Evolutionary conservation across 371 early-diverging fungal genomes (phyloP), one percentile per base, ranked within the genome.

Genomic region (Blakeslea trispora): DNA sequence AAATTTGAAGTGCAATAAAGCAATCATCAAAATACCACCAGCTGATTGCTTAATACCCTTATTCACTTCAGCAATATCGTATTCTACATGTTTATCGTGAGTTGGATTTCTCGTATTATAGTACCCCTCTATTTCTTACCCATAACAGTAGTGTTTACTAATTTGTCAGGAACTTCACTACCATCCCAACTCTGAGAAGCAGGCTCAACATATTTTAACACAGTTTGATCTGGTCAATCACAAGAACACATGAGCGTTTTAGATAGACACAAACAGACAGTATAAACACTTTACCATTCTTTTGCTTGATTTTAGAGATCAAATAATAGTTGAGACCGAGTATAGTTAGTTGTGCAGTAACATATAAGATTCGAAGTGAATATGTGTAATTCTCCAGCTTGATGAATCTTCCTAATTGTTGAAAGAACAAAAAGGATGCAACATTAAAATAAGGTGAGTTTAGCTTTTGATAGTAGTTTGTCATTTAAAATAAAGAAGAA

Each of bases 1-100:
- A 64, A 85, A 92, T 66, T 92, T 84, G 70, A 88, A 84, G 74
- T 94, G 90, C 69, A 94, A 77, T 48, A 89, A 82, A 8, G 72
- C 69, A 61, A 94, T 79, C 46, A 94, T 72, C n/a, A 69, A 81
- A 41, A 88, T 65, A 44, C 88, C 81, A 23, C 87, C 81, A 35
- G 83, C 52, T 3, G 84, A 72, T 57, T 87, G 86, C 61, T 86
- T 90, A 51, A 89, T 63, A 23, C 73, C 67, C 66, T 89, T 87
- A 48, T 81, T 72, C 50, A 91, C 70, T 67, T 94, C 90, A 21
- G 68, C 78, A 31, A 87, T 68, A 71, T 96, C 96, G 70, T 94
- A 91, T 15, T 90, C 91, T 67, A n/a, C 2, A 34, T 44, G 15
- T 28, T 43, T 24, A 22, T 22, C 17, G 34, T 22, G 13, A 10